A percentile compares a stretch with the other conserved stretches of the same genome.
Conservation (phyloP, 805 yeast genomes). For the Candida odintsovae region DNA sequence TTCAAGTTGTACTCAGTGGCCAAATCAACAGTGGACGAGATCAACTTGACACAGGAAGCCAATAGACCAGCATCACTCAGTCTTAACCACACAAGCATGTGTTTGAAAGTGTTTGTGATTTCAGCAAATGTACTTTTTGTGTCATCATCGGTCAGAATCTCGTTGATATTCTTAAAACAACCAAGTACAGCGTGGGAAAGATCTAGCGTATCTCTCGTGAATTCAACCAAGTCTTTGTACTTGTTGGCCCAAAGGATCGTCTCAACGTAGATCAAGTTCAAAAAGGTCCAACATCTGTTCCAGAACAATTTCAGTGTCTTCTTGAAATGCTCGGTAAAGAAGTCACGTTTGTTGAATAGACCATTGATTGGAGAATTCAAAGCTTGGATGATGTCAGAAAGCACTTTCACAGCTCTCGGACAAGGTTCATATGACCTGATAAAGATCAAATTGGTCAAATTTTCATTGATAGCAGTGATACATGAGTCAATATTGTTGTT, state of each 20-base stretch:
- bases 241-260: conserved; percentile 73
- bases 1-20: conserved; percentile 48
- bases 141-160: conserved; percentile 22
- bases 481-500: conserved; percentile 37
- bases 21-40: conserved; percentile 58
- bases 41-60: conserved; percentile 65
- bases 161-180: conserved; percentile 47
- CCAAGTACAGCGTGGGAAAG: conserved; percentile 63
- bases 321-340: conserved; percentile 20
- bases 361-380: conserved; percentile 67
- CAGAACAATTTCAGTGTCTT: conserved; percentile 45
- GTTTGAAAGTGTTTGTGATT: conserved; percentile 56
- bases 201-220: conserved; percentile 82
- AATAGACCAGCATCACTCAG: conserved; percentile 74
- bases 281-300: conserved; percentile 66
- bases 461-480: conserved; percentile 42
- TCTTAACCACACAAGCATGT: conserved; percentile 75
- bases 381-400: conserved; percentile 65
- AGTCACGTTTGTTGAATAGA: conserved; percentile 29
- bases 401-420: conserved; percentile 65
- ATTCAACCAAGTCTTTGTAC: conserved; percentile 61
- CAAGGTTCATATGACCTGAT: conserved; percentile 62
- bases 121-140: conserved; percentile 38
- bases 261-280: conserved; percentile 59
- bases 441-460: conserved; percentile 38